phyloP scores from a whole-genome alignment of 1,284 basidiomycete species.

The Cutaneotrichosporon sp. region DNA sequence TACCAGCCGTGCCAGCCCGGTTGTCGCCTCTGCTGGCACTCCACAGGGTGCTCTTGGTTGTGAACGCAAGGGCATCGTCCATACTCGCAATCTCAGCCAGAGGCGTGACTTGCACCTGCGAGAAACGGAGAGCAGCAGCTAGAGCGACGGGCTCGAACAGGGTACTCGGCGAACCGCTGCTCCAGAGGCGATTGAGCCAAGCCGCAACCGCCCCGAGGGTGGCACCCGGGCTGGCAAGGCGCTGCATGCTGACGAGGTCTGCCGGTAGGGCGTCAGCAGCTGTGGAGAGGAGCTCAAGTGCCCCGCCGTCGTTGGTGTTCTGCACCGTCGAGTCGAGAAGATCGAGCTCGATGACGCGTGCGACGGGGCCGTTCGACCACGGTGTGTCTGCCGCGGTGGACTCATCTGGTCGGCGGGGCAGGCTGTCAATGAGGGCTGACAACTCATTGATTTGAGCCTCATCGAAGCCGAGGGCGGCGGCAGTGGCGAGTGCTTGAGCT shows the following conservation, averaged over 20 bases:
- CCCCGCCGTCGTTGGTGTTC: not conserved
- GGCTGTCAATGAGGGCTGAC: slow-evolving; percentile 14
- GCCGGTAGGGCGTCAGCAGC: slow-evolving; percentile 10
- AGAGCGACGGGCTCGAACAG: slow-evolving; percentile 33
- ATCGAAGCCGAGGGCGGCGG: slow-evolving; percentile 1
- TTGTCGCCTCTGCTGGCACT: slow-evolving; percentile 10
- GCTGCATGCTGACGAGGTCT: slow-evolving; percentile 13
- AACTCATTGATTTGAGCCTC: slow-evolving; percentile 10
- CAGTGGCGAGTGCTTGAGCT: slow-evolving; percentile 18
- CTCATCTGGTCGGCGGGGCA: slow-evolving; percentile 10
- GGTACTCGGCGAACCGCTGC: slow-evolving; percentile 19
- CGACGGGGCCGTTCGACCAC: slow-evolving; percentile 26
- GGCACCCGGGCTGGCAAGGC: not conserved
- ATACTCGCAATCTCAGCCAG: slow-evolving; percentile 32
- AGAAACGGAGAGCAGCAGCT: slow-evolving; percentile 19
- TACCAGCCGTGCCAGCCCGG: slow-evolving; percentile 12
- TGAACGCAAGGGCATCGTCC: slow-evolving; percentile 31
- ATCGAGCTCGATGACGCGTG: slow-evolving; percentile 24
- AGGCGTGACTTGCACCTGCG: slow-evolving; percentile 18
- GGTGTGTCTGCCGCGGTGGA: slow-evolving; percentile 17
- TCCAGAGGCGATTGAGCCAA: slow-evolving; percentile 32
- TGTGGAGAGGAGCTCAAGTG: slow-evolving; percentile 13
- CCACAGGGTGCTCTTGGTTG: slow-evolving; percentile 26
- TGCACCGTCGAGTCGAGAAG: slow-evolving; percentile 7
- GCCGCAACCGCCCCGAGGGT: slow-evolving; percentile 13